Percentiles rank a stretch among this genome's conserved stretches.
Conservation (phyloP, 495 filamentous ascomycete genomes). For the Aspergillus campestris region DNA sequence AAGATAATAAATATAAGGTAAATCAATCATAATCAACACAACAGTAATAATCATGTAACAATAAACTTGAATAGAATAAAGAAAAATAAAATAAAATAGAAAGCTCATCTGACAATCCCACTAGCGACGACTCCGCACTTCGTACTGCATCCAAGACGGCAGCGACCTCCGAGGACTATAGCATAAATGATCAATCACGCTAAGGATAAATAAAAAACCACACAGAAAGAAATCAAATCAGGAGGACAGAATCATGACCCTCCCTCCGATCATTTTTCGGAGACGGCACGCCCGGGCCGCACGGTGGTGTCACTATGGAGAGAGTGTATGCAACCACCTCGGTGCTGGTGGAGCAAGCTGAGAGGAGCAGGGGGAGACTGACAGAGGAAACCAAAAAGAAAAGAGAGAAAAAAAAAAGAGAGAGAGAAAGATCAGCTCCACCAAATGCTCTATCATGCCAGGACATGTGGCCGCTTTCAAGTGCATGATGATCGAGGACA, state of each 20-base stretch:
- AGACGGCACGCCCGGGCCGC: no score
- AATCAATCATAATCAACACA: not conserved
- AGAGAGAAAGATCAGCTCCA: slow-evolving; percentile 1
- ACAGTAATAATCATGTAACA: no score
- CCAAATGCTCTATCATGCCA: slow-evolving; percentile 8
- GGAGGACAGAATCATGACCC: no score
- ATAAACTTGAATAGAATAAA: slow-evolving; percentile 1
- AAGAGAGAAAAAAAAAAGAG: no score
- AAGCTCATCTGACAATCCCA: not conserved
- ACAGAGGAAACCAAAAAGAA: no score
- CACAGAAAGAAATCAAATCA: not conserved
- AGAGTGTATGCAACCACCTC: no score
- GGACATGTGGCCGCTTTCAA: slow-evolving; percentile 21
- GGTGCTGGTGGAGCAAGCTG: no score
- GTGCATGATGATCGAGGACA: slow-evolving; percentile 13
- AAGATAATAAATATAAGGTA: no score
- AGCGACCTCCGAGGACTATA: not conserved
- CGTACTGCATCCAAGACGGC: slow-evolving; percentile 11
- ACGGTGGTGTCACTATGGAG: no score
- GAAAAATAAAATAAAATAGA: slow-evolving; percentile 1
- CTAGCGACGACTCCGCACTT: slow-evolving; percentile 4
- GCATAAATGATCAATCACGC: no score
- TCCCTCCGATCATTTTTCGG: no score
- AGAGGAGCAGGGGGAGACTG: no score
- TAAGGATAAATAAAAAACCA: not conserved